Percentiles rank a stretch among this genome's conserved stretches.
Evolutionary conservation across 208 protist genomes (phyloP).

Genomic region (Acanthamoeba royreba): DNA sequence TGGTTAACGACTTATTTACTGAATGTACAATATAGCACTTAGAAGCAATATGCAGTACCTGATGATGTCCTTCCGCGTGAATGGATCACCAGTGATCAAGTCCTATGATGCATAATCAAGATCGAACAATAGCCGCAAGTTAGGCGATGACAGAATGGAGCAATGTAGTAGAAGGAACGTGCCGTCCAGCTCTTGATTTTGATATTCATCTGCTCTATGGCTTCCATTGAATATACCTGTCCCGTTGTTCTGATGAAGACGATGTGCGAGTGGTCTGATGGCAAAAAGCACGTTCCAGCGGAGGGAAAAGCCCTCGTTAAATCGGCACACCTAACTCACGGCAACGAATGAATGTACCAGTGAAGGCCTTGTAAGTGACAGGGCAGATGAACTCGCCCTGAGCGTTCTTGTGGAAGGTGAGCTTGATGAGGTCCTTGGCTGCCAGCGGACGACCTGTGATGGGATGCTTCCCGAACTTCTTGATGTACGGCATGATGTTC

Average conservation of each 20-base stretch:
- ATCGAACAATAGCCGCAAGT: no score
- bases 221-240: constrained; percentile 86
- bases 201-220: constrained; percentile 85
- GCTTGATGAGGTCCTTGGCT: constrained; percentile 77
- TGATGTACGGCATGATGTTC: constrained; percentile 84
- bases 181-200: constrained; percentile 74
- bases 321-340: not conserved
- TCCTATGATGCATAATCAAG: no score
- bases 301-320: not conserved
- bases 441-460: constrained; percentile 78
- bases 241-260: constrained; percentile 80
- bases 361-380: constrained; percentile 86
- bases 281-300: not conserved
- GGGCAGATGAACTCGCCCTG: constrained; percentile 83
- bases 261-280: constrained; percentile 78
- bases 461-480: constrained; percentile 81
- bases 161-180: not conserved
- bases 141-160: no score
- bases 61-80: constrained; percentile 81
- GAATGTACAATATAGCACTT: not conserved
- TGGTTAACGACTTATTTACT: not conserved
- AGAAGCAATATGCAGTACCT: not conserved
- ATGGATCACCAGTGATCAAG: constrained; percentile 78
- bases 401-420: constrained; percentile 75
- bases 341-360: not conserved